phyloP scores from a whole-genome alignment of 1,139 yeast genomes.

The Taphrina communis region DNA sequence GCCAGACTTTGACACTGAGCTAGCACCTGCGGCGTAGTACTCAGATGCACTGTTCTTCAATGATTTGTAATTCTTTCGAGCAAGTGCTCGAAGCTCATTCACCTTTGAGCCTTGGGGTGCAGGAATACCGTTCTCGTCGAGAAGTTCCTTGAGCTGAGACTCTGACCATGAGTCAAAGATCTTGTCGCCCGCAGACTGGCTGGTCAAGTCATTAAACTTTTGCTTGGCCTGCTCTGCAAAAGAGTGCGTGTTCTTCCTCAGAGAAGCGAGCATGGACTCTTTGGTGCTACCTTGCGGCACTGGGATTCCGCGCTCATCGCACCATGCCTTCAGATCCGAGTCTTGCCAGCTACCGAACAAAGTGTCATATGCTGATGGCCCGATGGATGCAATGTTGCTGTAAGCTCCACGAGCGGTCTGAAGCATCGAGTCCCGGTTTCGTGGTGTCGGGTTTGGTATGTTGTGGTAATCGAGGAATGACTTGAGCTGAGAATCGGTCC shows the following conservation, averaged over 20 bases:
- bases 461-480: slow-evolving; percentile 54
- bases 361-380: slow-evolving; percentile 54
- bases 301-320: slow-evolving; percentile 56
- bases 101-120: slow-evolving; percentile 52
- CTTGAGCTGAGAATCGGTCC: slow-evolving; percentile 56
- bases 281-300: slow-evolving; percentile 52
- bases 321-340: slow-evolving; percentile 58
- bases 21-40: slow-evolving; percentile 38
- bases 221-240: slow-evolving; percentile 45
- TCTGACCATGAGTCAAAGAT: slow-evolving; percentile 58
- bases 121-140: slow-evolving; percentile 56
- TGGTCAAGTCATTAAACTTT: slow-evolving; percentile 33
- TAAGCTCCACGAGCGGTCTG: slow-evolving; percentile 54
- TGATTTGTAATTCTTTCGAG: slow-evolving; percentile 39
- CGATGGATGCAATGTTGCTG: slow-evolving; percentile 51
- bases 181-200: slow-evolving; percentile 24
- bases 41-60: slow-evolving; percentile 35
- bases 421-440: slow-evolving; percentile 49
- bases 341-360: slow-evolving; percentile 59
- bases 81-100: slow-evolving; percentile 49
- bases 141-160: slow-evolving; percentile 58
- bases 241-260: slow-evolving; percentile 52
- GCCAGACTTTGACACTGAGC: slow-evolving; percentile 21
- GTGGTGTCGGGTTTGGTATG: slow-evolving; percentile 46
- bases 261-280: slow-evolving; percentile 54